phyloP scores from a whole-genome alignment of 2,329 filamentous ascomycete species.

The Clonostachys rosea region DNA sequence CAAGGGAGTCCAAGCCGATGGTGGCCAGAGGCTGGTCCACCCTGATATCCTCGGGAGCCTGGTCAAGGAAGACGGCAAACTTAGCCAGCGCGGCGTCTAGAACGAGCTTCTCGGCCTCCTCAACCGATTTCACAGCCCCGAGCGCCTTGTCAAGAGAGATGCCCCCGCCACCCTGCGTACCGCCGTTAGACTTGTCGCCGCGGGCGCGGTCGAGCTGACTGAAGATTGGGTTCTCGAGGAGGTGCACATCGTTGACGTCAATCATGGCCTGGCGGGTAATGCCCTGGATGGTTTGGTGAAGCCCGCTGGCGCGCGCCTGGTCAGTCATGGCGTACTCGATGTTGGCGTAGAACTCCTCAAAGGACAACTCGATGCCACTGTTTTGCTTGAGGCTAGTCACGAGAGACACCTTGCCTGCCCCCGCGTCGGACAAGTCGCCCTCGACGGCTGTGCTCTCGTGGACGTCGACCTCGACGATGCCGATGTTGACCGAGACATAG shows the following conservation, averaged over 20 bases:
- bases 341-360: not conserved
- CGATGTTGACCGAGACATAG: not conserved
- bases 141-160: not conserved
- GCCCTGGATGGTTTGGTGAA: not conserved
- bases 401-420: too few relatives aligned
- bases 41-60: conserved; percentile 4
- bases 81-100: conserved; percentile 8
- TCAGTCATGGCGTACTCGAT: not conserved
- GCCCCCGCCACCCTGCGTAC: too few relatives aligned
- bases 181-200: too few relatives aligned
- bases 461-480: not conserved
- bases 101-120: conserved; percentile 10
- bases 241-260: not conserved
- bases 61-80: conserved; percentile 12
- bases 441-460: too few relatives aligned
- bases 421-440: too few relatives aligned
- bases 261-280: not conserved
- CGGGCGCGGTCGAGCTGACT: too few relatives aligned
- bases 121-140: conserved; percentile 2
- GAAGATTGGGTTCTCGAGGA: not conserved
- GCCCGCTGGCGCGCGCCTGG: too few relatives aligned
- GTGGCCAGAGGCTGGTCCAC: conserved; percentile 6
- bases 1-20: conserved; percentile 14
- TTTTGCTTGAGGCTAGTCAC: not conserved
- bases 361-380: not conserved